Conservation (phyloP, 192 early-diverging fungal species). For the Umbelopsis sp. region DNA sequence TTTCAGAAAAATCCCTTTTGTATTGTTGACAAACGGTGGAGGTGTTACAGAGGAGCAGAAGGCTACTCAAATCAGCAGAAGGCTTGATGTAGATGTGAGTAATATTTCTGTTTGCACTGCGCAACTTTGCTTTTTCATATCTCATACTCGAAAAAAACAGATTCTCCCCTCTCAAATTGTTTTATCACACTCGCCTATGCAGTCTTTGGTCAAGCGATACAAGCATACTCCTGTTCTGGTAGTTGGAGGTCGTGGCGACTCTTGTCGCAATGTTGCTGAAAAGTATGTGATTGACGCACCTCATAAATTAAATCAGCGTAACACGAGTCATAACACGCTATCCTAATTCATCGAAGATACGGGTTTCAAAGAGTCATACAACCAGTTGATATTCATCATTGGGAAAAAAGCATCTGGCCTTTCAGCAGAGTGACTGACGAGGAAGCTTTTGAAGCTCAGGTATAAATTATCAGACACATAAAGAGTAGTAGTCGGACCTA, state of each 20-base stretch:
- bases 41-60: slow-evolving; percentile 77
- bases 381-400: slow-evolving; percentile 68
- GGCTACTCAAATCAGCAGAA: slow-evolving; percentile 64
- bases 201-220: slow-evolving; percentile 60
- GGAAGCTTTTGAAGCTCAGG: slow-evolving; percentile 22
- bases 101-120: background rate
- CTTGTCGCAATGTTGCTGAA: slow-evolving; percentile 66
- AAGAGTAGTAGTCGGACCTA: too few species aligned
- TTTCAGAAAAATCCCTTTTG: slow-evolving; percentile 67
- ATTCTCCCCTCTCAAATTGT: slow-evolving; percentile 68
- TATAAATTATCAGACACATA: background rate
- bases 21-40: slow-evolving; percentile 89
- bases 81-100: slow-evolving; percentile 54
- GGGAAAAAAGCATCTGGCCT: slow-evolving; percentile 71
- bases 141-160: slow-evolving; percentile 24
- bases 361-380: slow-evolving; percentile 72
- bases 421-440: slow-evolving; percentile 43
- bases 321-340: slow-evolving; percentile 52
- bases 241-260: slow-evolving; percentile 66
- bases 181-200: slow-evolving; percentile 91
- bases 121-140: background rate
- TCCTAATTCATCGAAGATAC: slow-evolving; percentile 42
- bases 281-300: slow-evolving; percentile 45
- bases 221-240: slow-evolving; percentile 67
- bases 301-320: too few species aligned